phyloP scores from a whole-genome alignment of 2,329 filamentous ascomycete genomes.

The Rhynchosporium secalis region DNA sequence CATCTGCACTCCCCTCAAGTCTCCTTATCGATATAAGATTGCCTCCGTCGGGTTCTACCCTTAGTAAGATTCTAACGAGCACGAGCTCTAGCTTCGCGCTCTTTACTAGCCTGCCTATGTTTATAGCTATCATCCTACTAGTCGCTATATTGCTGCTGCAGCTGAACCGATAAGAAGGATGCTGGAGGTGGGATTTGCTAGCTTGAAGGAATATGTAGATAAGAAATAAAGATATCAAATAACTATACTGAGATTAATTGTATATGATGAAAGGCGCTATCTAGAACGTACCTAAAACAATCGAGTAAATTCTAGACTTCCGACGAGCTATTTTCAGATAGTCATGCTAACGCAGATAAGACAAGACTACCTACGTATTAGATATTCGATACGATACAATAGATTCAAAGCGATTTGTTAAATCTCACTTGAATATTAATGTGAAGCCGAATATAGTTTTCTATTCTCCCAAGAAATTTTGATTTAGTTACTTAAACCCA shows the following conservation, averaged over 20 bases:
- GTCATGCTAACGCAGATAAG: not conserved
- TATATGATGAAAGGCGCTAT: constrained; percentile 3
- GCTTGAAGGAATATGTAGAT: not conserved
- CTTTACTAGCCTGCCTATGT: constrained; percentile 11
- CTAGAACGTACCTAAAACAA: not conserved
- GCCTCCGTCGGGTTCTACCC: not conserved
- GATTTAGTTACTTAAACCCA: not conserved
- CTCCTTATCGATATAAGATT: constrained; percentile 14
- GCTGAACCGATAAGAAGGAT: constrained; percentile 13
- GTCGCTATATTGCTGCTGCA: constrained; percentile 13
- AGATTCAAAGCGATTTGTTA: too few species aligned
- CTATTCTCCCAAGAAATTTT: not conserved
- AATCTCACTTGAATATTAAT: too few species aligned
- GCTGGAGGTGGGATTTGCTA: not conserved
- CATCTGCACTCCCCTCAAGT: constrained; percentile 14
- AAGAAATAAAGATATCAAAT: constrained; percentile 1
- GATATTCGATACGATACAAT: not conserved
- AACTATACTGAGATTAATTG: not conserved
- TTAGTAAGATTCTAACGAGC: constrained; percentile 8
- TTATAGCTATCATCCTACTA: constrained; percentile 10
- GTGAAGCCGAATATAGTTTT: too few species aligned
- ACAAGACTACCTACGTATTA: not conserved
- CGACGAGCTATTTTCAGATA: not conserved
- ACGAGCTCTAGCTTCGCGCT: constrained; percentile 14
- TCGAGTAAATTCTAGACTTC: not conserved